Percentiles rank a stretch among this genome's conserved stretches.
These are phyloP conservation scores for Chalciporus sphaerocephalus DNA, from an alignment of 768 basidiomycete genomes.

Conservation along the genomic window DNA sequence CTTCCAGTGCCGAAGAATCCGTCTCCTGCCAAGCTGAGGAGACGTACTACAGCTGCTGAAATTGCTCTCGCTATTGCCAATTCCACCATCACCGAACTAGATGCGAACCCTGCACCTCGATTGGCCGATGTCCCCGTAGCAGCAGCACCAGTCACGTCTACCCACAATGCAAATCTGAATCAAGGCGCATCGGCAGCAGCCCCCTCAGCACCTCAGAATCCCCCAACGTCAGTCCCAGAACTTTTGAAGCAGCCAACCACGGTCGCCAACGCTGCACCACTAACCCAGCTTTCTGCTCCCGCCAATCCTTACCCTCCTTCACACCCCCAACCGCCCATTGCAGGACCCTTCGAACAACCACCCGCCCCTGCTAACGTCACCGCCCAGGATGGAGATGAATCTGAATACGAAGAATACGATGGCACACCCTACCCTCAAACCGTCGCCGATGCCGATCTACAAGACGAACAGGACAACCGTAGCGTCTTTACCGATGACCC, in stretches of 20 bases:
- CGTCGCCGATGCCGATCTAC: neutral
- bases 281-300: too few species aligned
- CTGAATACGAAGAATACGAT: too few species aligned
- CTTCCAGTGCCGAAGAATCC: neutral
- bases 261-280: neutral
- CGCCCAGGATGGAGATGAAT: too few species aligned
- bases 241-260: neutral
- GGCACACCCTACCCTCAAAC: neutral
- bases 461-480: neutral
- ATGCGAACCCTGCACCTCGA: neutral
- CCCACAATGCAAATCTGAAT: too few species aligned
- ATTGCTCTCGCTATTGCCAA: neutral
- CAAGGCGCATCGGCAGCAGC: too few species aligned
- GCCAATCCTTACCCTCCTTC: too few species aligned
- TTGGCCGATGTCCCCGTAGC: neutral
- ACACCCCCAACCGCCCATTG: neutral
- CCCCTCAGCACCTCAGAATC: neutral
- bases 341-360: neutral
- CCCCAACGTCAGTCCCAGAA: neutral
- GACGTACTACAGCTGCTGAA: neutral
- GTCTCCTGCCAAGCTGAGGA: neutral
- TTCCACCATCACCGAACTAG: neutral
- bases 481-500: neutral
- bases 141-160: neutral
- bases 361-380: neutral